Evolutionary conservation across 1,139 yeast genomes (phyloP), one percentile per base, ranked within the genome.

Genomic region (Protomyces lactucae-debilis): DNA sequence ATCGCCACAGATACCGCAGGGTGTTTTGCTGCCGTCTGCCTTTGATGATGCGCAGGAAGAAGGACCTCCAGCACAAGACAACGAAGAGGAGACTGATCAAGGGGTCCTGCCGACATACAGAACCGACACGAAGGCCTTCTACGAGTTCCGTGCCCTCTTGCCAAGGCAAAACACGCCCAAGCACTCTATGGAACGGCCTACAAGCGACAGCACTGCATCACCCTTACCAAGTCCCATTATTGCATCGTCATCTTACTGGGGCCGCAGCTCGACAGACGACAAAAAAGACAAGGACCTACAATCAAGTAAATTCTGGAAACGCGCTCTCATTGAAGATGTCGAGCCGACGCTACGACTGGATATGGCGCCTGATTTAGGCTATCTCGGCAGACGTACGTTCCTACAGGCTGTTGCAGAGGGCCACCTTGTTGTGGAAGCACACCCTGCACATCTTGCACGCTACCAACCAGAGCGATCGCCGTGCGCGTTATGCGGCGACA

Each of bases 381-480:
- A 86, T 84, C 76, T 84, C 61, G 81, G 80, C 51, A 79, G 83
- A 67, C 80, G 85, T 70, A 79, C 84, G 53, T 81, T 89, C 68
- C 79, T 91, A 82, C 76, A 79, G 61, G 82, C 86, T 43, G 80
- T 92, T 68, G 80, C 87, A 52, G 97, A 91, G 63, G 96, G 96
- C 4, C 81, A 87, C 56, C 91, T 89, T 6, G 81, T 85, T 14
- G 85, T 93, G 52, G 97, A 91, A 74, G 98, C 99, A 0, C 82
- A 92, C 14, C 85, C 91, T 64, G 95, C 69, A 0, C 54, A 61
- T n/a, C 55, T 59, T 18, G 40, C 63, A 18, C 43, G 55, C 14
- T 32, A 55, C 32, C 8, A 52, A 14, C 61, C 65, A 12, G 55
- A 51, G 8, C 54, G 51, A n/a, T 64, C 72, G 75, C 56, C 76